These are phyloP conservation scores for Apophysomyces variabilis DNA, from an alignment of 371 early-diverging fungal species.

Conservation along the genomic window DNA sequence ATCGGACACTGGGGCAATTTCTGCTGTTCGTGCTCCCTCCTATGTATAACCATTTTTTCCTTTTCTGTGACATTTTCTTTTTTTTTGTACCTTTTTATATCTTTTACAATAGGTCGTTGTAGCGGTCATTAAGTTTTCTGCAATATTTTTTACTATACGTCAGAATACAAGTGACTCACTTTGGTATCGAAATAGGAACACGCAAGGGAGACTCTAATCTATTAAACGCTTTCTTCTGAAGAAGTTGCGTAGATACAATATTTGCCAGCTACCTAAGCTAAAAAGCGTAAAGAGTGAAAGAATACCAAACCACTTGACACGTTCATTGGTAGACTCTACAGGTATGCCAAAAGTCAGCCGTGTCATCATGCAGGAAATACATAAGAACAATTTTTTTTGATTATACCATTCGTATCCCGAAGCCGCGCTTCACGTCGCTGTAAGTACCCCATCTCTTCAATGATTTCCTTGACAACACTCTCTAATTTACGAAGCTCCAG, in stretches of 20 bases:
- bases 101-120: not conserved
- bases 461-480: slow-evolving; percentile 73
- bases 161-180: too few relatives aligned
- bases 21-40: too few relatives aligned
- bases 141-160: too few relatives aligned
- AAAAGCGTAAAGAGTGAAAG: slow-evolving; percentile 68
- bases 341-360: not conserved
- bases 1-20: too few relatives aligned
- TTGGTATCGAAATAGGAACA: too few relatives aligned
- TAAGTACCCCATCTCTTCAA: slow-evolving; percentile 80
- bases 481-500: slow-evolving; percentile 83
- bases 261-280: slow-evolving; percentile 77
- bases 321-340: slow-evolving; percentile 78
- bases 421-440: slow-evolving; percentile 78
- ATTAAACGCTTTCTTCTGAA: slow-evolving; percentile 86
- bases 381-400: not conserved
- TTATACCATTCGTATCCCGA: slow-evolving; percentile 89
- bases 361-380: too few relatives aligned
- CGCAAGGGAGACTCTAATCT: slow-evolving; percentile 32
- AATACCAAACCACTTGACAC: slow-evolving; percentile 77
- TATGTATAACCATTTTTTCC: too few relatives aligned
- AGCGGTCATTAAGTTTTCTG: too few relatives aligned
- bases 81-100: not conserved
- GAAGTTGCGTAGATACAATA: slow-evolving; percentile 76
- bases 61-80: not conserved